Conservation (phyloP, 2,329 filamentous ascomycete species). For the Exophiala dermatitidis region DNA sequence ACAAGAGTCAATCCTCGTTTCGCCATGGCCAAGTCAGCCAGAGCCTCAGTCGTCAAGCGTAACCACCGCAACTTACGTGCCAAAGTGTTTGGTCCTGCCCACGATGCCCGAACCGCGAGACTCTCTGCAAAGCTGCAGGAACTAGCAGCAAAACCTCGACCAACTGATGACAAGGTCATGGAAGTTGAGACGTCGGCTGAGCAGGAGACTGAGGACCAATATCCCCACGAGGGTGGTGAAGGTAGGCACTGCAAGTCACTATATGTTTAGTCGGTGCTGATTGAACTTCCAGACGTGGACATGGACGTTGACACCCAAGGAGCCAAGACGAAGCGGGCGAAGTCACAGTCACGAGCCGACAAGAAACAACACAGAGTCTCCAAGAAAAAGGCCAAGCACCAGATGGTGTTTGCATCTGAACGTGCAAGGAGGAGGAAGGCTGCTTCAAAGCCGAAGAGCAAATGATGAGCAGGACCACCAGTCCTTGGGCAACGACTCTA, state of each 20-base stretch:
- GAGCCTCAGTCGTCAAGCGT: slow-evolving; percentile 70
- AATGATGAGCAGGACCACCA: slow-evolving; percentile 8
- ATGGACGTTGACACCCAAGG: slow-evolving; percentile 22
- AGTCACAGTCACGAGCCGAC: slow-evolving; percentile 4
- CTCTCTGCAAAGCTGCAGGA: slow-evolving; percentile 81
- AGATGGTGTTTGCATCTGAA: slow-evolving; percentile 23
- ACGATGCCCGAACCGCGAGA: slow-evolving; percentile 70
- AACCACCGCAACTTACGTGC: slow-evolving; percentile 76
- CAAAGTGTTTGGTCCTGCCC: slow-evolving; percentile 76
- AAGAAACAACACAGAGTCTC: slow-evolving; percentile 19
- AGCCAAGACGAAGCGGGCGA: slow-evolving; percentile 9
- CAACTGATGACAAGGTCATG: slow-evolving; percentile 33
- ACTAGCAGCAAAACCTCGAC: slow-evolving; percentile 68
- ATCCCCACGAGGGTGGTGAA: slow-evolving; percentile 36
- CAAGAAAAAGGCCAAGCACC: slow-evolving; percentile 22
- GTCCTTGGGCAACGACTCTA: background rate
- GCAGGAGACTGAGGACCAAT: slow-evolving; percentile 38
- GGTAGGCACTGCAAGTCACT: background rate
- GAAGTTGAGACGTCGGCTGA: slow-evolving; percentile 40
- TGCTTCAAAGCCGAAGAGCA: slow-evolving; percentile 12
- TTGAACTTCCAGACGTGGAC: slow-evolving; percentile 4
- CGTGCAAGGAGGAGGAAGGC: slow-evolving; percentile 17
- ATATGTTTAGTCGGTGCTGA: background rate
- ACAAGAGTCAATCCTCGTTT: background rate
- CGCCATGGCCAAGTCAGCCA: slow-evolving; percentile 76